Evolutionary conservation across 1,139 yeast species (phyloP).

Genomic region (Tardiomyces depauwii): DNA sequence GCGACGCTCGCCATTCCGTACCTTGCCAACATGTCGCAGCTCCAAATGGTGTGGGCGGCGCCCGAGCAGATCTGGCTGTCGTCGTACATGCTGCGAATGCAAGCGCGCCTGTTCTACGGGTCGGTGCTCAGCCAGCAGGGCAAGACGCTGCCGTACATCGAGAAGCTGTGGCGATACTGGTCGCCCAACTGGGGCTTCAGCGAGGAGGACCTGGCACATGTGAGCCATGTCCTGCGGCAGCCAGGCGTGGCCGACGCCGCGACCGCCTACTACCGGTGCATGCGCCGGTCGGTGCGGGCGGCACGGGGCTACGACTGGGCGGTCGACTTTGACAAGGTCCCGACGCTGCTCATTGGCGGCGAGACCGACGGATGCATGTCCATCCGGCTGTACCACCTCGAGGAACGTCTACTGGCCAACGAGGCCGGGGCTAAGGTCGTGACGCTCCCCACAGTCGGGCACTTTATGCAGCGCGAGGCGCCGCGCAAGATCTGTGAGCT

Average conservation of each 20-base stretch:
- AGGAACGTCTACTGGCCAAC: conserved; percentile 5
- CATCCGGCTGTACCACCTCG: conserved; percentile 8
- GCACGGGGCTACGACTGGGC: not conserved
- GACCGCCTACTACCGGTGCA: conserved; percentile 18
- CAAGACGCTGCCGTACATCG: conserved; percentile 10
- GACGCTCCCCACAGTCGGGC: conserved; percentile 14
- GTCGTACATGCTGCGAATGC: conserved; percentile 18
- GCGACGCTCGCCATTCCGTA: conserved; percentile 18
- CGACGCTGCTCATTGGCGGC: conserved; percentile 15
- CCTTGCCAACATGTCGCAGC: conserved; percentile 8
- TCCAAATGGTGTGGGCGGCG: conserved; percentile 6
- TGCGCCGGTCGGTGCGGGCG: conserved; percentile 1
- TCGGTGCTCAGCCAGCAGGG: conserved; percentile 2
- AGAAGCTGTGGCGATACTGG: conserved; percentile 17
- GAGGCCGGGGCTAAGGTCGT: conserved; percentile 8
- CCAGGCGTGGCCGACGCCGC: conserved; percentile 17
- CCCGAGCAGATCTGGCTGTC: conserved; percentile 17
- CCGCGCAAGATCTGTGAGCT: conserved; percentile 11
- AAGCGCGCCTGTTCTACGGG: conserved; percentile 9
- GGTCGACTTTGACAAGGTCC: conserved; percentile 14
- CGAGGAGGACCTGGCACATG: conserved; percentile 10
- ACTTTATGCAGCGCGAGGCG: conserved; percentile 19
- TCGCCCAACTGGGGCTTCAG: conserved; percentile 16
- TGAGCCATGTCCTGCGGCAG: conserved; percentile 11
- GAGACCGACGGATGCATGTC: conserved; percentile 16